Base-by-base conservation (phyloP, 2,329 filamentous ascomycete genomes). In the Alternaria hordeiaustralica region DNA sequence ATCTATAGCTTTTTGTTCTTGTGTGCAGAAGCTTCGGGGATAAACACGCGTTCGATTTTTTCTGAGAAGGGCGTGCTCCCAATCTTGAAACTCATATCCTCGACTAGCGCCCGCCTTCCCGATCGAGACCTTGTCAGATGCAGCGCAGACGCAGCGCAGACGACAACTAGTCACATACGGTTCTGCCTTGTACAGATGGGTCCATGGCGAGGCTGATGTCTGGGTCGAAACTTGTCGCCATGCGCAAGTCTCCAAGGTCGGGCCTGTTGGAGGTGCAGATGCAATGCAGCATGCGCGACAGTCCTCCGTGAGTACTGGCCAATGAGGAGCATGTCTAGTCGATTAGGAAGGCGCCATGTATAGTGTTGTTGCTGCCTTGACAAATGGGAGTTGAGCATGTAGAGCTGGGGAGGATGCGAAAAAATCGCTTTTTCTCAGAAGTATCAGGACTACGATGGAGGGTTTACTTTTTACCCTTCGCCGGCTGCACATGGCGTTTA, bases 161-260 rank as follows among this genome's bases (percentile, higher is more conserved):
- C 68, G 68, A 70, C 63, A 62, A 61, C 63, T 63, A 50, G 67
- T 67, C 64, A 65, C 64, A 60, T 61, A 28, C 46, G 61, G 68
- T 58, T 64, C 65, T 74, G 71, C 71, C 71, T 74, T 63, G 41
- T 9, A 60, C 53, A 54, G 58, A 62, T 30, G 64, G 63, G 63
- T 66, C 66, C 63, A 60, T 60, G 28, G 15, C 55, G 30, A 67
- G 67, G 70, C 66, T 55, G 56, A 61, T 51, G 57, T 66, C 36
- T 60, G 62, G 61, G 63, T 66, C 57, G 55, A 59, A 54, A 36
- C 49, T 61, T 57, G 58, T 66, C 51, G 58, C 60, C 59, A 61
- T 51, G 46, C 57, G 62, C 65, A 65, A 51, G 43, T 57, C 60
- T 50, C 58, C 69, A 60, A 50, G 58, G 65, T 64, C 58, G 21